Base-by-base conservation (phyloP, 805 yeast species). In the Yamadazyma laniorum region DNA sequence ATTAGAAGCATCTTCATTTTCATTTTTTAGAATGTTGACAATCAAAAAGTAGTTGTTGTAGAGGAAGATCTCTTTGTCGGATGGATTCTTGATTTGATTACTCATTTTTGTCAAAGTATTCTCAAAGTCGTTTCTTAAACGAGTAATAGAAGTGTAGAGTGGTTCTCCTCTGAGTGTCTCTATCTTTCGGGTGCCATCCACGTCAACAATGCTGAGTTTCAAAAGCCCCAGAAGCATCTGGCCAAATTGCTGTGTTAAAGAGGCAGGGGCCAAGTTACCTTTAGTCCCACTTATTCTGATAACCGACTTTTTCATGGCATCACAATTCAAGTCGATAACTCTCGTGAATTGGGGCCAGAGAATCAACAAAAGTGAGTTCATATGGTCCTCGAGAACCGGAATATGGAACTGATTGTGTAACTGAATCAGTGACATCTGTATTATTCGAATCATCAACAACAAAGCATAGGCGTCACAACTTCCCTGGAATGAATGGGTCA, bases 271-370 rank as follows among this genome's bases (percentile, higher is more conserved):
- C 22, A 65, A 51, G 18, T 53, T 53, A 9, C 55, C 40, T 21
- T 55, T 49, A 14, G 50, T 48, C 15, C 32, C 32, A 12, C 34
- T 27, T 16, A 40, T 27, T 29, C 44, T 32, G 6, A 40, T 34
- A 9, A 39, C 32, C 3, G 56, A 33, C 36, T 70, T 75, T 44
- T 83, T 80, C 56, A 88, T 63, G 34, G 80, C 76, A 15, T 80
- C 84, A 50, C 95, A 82, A 50, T 91, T 86, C 23, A 76, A 63
- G 55, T 89, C 96, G 29, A 90, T 74, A 23, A 87, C 67, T 32
- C 70, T 72, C 51, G 89, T 90, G 52, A 90, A 85, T 42, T 75
- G 79, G 0, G 97, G 96, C 98, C 98, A 93, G 31, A 91, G 63
- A 3, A 74, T 58, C 35, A 87, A 75, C 44, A 81, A 59, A 45